A percentile compares a stretch with the other conserved stretches of the same genome.
phyloP scores from a whole-genome alignment of 192 early-diverging fungal genomes.

The Podila minutissima region DNA sequence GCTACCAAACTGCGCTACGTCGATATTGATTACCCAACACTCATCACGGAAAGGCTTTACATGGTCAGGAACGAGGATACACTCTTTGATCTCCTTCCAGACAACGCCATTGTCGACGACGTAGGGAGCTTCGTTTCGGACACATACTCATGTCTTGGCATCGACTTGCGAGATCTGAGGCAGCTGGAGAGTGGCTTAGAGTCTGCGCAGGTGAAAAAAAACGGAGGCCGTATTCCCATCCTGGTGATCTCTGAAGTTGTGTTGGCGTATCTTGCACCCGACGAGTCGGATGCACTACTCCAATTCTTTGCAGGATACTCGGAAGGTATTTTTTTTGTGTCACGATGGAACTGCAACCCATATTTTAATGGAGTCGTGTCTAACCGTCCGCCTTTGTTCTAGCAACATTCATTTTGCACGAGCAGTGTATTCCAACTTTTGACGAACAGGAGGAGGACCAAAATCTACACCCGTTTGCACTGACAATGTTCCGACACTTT shows the following conservation, averaged over 20 bases:
- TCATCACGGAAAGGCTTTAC: conserved; percentile 37
- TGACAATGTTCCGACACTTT: conserved; percentile 46
- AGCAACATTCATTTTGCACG: conserved; percentile 45
- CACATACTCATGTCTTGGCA: conserved; percentile 36
- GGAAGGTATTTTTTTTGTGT: conserved; percentile 10
- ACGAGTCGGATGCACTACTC: conserved; percentile 36
- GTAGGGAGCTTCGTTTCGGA: conserved; percentile 31
- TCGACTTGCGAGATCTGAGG: conserved; percentile 32
- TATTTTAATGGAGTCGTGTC: neutral
- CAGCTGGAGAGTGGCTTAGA: conserved; percentile 12
- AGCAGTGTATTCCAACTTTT: conserved; percentile 44
- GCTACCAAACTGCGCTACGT: conserved; percentile 37
- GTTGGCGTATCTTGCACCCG: conserved; percentile 35
- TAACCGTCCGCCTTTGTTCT: neutral
- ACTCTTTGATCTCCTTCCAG: conserved; percentile 20
- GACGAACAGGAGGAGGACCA: conserved; percentile 19
- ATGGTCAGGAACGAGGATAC: conserved; percentile 35
- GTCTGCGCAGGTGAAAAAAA: conserved; percentile 7
- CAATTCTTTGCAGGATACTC: conserved; percentile 32
- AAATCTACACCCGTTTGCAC: conserved; percentile 34
- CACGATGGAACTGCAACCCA: too few relatives aligned
- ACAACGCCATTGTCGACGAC: conserved; percentile 33
- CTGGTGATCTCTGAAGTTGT: conserved; percentile 44
- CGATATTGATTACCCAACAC: conserved; percentile 42
- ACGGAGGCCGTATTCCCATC: conserved; percentile 13